Conservation (phyloP, 2,329 filamentous ascomycete species). For the Cercospora beticola region DNA sequence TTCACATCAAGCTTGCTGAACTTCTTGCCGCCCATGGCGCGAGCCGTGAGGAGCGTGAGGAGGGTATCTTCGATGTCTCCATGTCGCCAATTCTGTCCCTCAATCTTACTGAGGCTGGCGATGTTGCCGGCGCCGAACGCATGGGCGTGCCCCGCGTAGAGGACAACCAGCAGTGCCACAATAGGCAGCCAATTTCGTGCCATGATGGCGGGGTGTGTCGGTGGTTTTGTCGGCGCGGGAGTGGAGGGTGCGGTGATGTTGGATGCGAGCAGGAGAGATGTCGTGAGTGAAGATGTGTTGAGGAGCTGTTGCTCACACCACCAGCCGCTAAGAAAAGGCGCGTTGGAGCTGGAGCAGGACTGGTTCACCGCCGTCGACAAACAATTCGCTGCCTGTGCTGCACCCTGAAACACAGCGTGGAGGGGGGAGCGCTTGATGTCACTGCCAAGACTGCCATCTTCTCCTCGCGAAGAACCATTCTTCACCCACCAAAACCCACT, state of each 20-base stretch:
- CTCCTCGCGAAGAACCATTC: not conserved
- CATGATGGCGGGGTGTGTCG: slow-evolving; percentile 17
- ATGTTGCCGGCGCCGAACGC: slow-evolving; percentile 65
- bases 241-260: not conserved
- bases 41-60: slow-evolving; percentile 54
- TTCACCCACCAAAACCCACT: not conserved
- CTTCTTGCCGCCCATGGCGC: slow-evolving; percentile 68
- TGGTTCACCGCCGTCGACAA: not conserved
- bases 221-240: not conserved
- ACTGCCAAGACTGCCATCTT: not conserved
- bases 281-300: not conserved
- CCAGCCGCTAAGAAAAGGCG: not conserved
- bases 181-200: slow-evolving; percentile 28
- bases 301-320: not conserved
- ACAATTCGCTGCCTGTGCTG: not conserved
- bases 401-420: not conserved
- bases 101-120: slow-evolving; percentile 71
- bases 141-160: slow-evolving; percentile 30
- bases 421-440: not conserved
- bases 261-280: not conserved
- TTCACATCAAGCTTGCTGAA: slow-evolving; percentile 81
- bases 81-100: slow-evolving; percentile 55
- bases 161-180: slow-evolving; percentile 26
- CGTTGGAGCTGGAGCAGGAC: not conserved
- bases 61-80: slow-evolving; percentile 57